phyloP scores from a whole-genome alignment of 352 stramenopile species.

The Pythium phragmiticola region DNA sequence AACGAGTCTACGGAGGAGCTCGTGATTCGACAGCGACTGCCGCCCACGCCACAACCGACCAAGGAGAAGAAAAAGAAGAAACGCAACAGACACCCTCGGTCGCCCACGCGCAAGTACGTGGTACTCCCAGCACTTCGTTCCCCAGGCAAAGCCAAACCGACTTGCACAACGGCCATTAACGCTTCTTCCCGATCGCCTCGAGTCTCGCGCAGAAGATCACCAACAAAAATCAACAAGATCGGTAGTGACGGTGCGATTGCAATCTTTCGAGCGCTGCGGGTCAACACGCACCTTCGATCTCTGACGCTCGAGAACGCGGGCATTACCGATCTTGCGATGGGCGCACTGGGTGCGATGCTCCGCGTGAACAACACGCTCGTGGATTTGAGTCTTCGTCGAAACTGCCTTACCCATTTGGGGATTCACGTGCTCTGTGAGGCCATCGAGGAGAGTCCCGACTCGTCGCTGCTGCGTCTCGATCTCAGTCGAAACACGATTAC shows the following conservation, averaged over 20 bases:
- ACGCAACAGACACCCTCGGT: neutral
- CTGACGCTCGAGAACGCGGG: slow-evolving; percentile 49
- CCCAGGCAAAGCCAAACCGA: slow-evolving; percentile 1
- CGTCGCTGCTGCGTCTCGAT: slow-evolving; percentile 54
- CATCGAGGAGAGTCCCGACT: slow-evolving; percentile 61
- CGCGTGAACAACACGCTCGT: slow-evolving; percentile 59
- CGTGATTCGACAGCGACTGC: slow-evolving; percentile 23
- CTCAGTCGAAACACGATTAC: slow-evolving; percentile 58
- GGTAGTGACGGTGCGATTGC: slow-evolving; percentile 34
- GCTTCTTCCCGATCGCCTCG: neutral
- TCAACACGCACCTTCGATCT: slow-evolving; percentile 48
- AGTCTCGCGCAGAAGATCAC: neutral
- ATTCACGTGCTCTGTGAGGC: slow-evolving; percentile 51
- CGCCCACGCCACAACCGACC: neutral
- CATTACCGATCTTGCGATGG: slow-evolving; percentile 51
- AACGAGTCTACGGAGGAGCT: slow-evolving; percentile 29
- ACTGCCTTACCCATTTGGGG: slow-evolving; percentile 49
- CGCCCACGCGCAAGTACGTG: slow-evolving; percentile 16
- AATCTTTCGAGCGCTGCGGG: slow-evolving; percentile 51
- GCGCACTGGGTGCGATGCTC: slow-evolving; percentile 57
- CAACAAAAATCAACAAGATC: slow-evolving; percentile 13
- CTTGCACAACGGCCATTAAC: neutral
- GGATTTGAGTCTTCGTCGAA: slow-evolving; percentile 47
- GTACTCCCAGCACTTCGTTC: slow-evolving; percentile 11
- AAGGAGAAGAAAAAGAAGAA: slow-evolving; percentile 23